A percentile compares a stretch with the other conserved stretches of the same genome.
Conservation (phyloP, 2,329 filamentous ascomycete genomes). For the Aspergillus sp. region DNA sequence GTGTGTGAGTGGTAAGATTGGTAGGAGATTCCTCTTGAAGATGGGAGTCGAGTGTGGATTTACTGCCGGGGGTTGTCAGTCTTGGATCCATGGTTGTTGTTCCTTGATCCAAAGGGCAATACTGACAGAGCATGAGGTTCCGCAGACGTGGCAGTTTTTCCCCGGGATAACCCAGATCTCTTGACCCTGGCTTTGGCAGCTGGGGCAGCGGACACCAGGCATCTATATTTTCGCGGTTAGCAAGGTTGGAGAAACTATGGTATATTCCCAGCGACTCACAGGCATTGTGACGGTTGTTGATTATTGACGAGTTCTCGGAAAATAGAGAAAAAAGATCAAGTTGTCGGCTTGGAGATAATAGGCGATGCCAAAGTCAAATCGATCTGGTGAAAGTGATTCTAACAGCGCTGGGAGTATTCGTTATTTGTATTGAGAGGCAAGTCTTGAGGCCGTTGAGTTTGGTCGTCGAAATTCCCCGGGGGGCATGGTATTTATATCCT, state of each 20-base stretch:
- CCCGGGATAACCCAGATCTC: slow-evolving; percentile 41
- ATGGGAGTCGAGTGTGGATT: too few relatives aligned
- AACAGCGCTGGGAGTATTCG: background rate
- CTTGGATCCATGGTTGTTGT: too few relatives aligned
- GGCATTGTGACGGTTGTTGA: slow-evolving; percentile 5
- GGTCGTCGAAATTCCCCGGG: slow-evolving; percentile 2
- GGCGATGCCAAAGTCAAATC: background rate
- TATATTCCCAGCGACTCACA: slow-evolving; percentile 1
- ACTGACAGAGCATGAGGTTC: slow-evolving; percentile 22
- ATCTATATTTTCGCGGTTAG: slow-evolving; percentile 23
- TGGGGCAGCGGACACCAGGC: slow-evolving; percentile 38
- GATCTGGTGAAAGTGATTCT: background rate
- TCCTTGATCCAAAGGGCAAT: too few relatives aligned
- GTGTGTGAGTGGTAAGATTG: too few relatives aligned
- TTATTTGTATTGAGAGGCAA: too few relatives aligned
- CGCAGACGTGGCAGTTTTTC: slow-evolving; percentile 38
- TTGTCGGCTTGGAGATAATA: background rate
- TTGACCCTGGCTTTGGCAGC: slow-evolving; percentile 26
- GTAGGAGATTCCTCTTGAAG: too few relatives aligned
- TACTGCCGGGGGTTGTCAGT: too few relatives aligned
- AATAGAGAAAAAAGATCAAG: background rate
- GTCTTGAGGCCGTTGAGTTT: slow-evolving; percentile 8
- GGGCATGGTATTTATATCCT: slow-evolving; percentile 1
- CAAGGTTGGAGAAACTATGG: background rate
- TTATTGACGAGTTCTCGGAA: background rate